phyloP scores from a whole-genome alignment of 352 stramenopile genomes.

The Pythium dissotocum region DNA sequence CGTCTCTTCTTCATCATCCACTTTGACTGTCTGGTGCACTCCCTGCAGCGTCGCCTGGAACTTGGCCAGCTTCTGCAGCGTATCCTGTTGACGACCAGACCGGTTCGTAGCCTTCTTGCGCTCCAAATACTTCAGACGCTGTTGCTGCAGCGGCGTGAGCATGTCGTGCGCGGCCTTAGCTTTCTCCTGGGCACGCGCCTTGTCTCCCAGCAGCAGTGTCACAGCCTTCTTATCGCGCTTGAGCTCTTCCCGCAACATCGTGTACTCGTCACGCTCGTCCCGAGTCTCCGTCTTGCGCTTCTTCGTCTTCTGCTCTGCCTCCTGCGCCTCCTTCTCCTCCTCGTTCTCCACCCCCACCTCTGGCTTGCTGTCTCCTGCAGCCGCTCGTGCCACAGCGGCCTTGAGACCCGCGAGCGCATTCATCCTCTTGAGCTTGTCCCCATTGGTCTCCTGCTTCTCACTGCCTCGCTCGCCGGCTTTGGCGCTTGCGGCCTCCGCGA shows the following conservation, averaged over 20 bases:
- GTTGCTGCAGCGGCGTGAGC: slow-evolving; percentile 74
- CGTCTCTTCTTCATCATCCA: slow-evolving; percentile 10
- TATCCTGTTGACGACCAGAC: slow-evolving; percentile 62
- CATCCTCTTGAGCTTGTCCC: slow-evolving; percentile 38
- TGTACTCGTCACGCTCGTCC: slow-evolving; percentile 62
- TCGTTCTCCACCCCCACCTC: slow-evolving; percentile 1
- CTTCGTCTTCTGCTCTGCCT: slow-evolving; percentile 31
- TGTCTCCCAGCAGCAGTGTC: slow-evolving; percentile 52
- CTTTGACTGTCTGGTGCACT: slow-evolving; percentile 20
- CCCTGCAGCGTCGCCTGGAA: slow-evolving; percentile 58
- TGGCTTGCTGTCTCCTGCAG: slow-evolving; percentile 18
- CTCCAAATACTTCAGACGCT: slow-evolving; percentile 71
- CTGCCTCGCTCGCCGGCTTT: background rate
- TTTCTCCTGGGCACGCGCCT: slow-evolving; percentile 57
- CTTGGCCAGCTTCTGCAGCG: slow-evolving; percentile 62
- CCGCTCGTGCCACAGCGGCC: slow-evolving; percentile 39
- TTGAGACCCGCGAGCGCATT: slow-evolving; percentile 41
- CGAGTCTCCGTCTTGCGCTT: slow-evolving; percentile 21
- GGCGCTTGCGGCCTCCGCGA: slow-evolving; percentile 38
- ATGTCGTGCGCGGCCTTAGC: slow-evolving; percentile 65
- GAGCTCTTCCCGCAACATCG: slow-evolving; percentile 64
- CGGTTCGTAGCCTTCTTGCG: slow-evolving; percentile 59
- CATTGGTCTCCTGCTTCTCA: slow-evolving; percentile 17
- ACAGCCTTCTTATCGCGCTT: slow-evolving; percentile 62
- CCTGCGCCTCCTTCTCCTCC: slow-evolving; percentile 17